phyloP scores from a whole-genome alignment of 768 basidiomycete genomes.

The Neoboletus magnificus region DNA sequence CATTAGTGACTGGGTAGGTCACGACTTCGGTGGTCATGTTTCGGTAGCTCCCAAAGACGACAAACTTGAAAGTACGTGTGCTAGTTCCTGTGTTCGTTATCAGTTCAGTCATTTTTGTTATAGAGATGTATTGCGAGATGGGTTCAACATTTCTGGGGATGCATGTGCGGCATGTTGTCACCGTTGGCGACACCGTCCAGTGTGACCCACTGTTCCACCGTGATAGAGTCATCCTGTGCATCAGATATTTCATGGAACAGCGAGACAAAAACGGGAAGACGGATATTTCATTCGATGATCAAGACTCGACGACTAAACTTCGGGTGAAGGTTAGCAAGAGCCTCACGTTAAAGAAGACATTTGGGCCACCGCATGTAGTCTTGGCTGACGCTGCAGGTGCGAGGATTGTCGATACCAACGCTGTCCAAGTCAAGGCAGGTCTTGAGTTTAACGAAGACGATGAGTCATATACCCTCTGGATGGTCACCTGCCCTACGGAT shows the following conservation, averaged over 20 bases:
- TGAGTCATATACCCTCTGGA: constrained; percentile 6
- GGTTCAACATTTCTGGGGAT: constrained; percentile 10
- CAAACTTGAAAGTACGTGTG: constrained; percentile 8
- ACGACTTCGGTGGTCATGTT: constrained; percentile 4
- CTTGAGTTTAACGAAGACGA: not conserved
- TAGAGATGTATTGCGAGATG: constrained; percentile 15
- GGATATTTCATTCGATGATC: not conserved
- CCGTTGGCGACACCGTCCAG: not conserved
- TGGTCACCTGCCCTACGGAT: not conserved
- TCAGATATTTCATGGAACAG: constrained; percentile 8
- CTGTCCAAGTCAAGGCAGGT: constrained; percentile 1
- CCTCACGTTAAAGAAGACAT: constrained; percentile 7
- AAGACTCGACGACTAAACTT: not conserved
- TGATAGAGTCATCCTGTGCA: constrained; percentile 1
- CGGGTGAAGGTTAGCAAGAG: not conserved
- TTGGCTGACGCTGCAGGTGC: not conserved
- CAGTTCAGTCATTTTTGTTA: not conserved
- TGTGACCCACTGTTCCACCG: not conserved
- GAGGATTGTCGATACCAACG: not conserved
- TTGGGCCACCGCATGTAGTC: constrained; percentile 7
- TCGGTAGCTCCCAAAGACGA: constrained; percentile 9
- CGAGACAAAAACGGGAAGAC: constrained; percentile 7
- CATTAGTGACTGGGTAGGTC: constrained; percentile 12
- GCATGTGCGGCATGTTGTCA: constrained; percentile 3
- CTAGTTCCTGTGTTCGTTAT: not conserved